These are phyloP conservation scores for Neobulgaria alba DNA, from an alignment of 2,329 filamentous ascomycete genomes.

Conservation along the genomic window DNA sequence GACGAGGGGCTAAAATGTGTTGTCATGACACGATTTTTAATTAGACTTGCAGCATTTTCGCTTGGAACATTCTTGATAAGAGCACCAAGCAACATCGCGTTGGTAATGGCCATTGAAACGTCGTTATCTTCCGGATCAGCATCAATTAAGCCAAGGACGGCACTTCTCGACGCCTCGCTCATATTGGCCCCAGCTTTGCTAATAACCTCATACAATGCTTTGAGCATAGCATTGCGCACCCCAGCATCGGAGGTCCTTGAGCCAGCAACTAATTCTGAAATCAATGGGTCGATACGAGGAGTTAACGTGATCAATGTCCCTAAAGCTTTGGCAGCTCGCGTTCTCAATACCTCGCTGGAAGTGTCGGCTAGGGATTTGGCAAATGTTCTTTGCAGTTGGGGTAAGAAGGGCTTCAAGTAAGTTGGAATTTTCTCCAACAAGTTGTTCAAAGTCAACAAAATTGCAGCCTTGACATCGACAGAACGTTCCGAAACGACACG, in stretches of 20 bases:
- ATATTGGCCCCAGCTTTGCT: conserved; percentile 92
- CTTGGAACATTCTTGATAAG: conserved; percentile 77
- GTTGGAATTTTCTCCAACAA: conserved; percentile 92
- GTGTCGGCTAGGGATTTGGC: conserved; percentile 91
- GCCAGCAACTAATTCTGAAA: conserved; percentile 86
- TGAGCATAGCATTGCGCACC: conserved; percentile 92
- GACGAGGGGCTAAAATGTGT: conserved; percentile 69
- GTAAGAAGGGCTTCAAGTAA: conserved; percentile 92
- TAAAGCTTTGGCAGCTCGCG: conserved; percentile 83
- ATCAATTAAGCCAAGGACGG: conserved; percentile 86
- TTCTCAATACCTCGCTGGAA: conserved; percentile 79
- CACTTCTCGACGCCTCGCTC: conserved; percentile 78
- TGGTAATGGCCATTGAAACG: conserved; percentile 74
- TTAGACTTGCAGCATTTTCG: conserved; percentile 52
- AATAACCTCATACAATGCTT: conserved; percentile 91
- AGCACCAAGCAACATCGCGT: conserved; percentile 81
- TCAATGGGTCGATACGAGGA: conserved; percentile 88
- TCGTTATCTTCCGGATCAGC: conserved; percentile 69
- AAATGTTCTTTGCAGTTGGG: conserved; percentile 93
- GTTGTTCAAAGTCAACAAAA: conserved; percentile 89
- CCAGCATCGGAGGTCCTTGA: conserved; percentile 83
- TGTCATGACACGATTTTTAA: conserved; percentile 71
- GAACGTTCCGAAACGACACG: conserved; percentile 95
- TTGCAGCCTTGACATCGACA: conserved; percentile 91
- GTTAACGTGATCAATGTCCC: conserved; percentile 94